Evolutionary conservation across 2,329 filamentous ascomycete species (phyloP).

Genomic region (Trichoderma atrobrunneum): DNA sequence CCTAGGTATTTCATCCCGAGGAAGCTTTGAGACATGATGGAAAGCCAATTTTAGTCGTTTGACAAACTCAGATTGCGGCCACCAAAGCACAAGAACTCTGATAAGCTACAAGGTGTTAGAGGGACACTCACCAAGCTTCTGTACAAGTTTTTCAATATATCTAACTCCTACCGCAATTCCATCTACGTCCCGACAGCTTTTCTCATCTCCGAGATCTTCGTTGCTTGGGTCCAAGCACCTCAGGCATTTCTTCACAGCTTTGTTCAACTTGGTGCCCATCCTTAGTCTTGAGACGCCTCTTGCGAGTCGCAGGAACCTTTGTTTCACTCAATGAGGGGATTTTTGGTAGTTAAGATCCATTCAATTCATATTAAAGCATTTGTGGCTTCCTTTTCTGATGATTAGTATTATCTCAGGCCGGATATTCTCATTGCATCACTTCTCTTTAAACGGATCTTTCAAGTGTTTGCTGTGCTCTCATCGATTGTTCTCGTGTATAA

Average conservation of each 20-base stretch:
- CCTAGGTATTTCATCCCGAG: no score
- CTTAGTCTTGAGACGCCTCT: constrained; percentile 32
- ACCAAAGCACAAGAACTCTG: background rate
- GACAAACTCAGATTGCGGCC: background rate
- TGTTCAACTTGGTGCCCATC: constrained; percentile 32
- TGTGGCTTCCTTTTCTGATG: constrained; percentile 23
- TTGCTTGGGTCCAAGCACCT: constrained; percentile 33
- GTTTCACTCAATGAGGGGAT: background rate
- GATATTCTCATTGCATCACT: constrained; percentile 37
- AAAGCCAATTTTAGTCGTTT: background rate
- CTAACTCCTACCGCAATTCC: constrained; percentile 30
- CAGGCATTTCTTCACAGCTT: constrained; percentile 35
- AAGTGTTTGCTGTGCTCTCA: background rate
- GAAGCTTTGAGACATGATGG: background rate
- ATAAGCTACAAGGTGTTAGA: background rate
- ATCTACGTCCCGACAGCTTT: constrained; percentile 32
- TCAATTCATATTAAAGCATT: background rate
- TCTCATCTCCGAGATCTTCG: constrained; percentile 29
- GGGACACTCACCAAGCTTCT: background rate
- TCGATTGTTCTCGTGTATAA: background rate
- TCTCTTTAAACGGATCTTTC: background rate
- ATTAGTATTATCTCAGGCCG: constrained; percentile 41
- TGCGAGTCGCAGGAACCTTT: constrained; percentile 26
- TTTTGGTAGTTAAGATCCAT: background rate
- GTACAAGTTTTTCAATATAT: constrained; percentile 31